phyloP scores from a whole-genome alignment of 305 asterid genomes.

The Ilex paraguariensis region DNA sequence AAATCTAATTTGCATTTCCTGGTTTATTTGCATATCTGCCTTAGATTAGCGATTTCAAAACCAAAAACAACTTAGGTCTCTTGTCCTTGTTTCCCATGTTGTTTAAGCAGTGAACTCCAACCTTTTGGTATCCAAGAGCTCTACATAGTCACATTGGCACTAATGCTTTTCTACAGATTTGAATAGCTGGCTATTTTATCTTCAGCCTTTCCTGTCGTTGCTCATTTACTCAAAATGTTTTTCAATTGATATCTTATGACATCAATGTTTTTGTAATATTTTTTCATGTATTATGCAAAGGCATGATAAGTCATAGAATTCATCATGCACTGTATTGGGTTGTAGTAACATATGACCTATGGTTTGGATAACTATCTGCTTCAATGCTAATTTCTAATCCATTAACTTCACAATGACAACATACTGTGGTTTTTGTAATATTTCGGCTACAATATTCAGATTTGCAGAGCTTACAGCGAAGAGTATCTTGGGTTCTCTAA shows the following conservation, averaged over 20 bases:
- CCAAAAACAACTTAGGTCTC: not conserved
- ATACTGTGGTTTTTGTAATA: not conserved
- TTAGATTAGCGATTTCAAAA: not conserved
- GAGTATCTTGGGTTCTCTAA: too few relatives aligned
- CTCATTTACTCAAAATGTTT: not conserved
- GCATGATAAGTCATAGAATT: not conserved
- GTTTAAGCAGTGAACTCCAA: too few relatives aligned
- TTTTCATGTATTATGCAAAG: too few relatives aligned
- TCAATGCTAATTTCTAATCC: not conserved
- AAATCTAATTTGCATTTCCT: not conserved
- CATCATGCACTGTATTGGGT: not conserved
- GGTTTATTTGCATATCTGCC: not conserved
- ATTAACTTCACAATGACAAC: not conserved
- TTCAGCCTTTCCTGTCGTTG: not conserved
- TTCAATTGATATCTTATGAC: not conserved
- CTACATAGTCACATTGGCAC: not conserved
- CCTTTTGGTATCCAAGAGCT: not conserved
- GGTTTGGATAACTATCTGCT: not conserved
- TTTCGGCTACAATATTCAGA: not conserved
- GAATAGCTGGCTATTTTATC: not conserved
- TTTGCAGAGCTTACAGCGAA: too few relatives aligned
- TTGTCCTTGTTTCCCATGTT: too few relatives aligned
- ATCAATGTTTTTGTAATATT: not conserved
- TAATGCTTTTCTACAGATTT: not conserved
- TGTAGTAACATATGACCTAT: not conserved